phyloP scores from a whole-genome alignment of 352 stramenopile species.

The Elongisporangium anandrum region DNA sequence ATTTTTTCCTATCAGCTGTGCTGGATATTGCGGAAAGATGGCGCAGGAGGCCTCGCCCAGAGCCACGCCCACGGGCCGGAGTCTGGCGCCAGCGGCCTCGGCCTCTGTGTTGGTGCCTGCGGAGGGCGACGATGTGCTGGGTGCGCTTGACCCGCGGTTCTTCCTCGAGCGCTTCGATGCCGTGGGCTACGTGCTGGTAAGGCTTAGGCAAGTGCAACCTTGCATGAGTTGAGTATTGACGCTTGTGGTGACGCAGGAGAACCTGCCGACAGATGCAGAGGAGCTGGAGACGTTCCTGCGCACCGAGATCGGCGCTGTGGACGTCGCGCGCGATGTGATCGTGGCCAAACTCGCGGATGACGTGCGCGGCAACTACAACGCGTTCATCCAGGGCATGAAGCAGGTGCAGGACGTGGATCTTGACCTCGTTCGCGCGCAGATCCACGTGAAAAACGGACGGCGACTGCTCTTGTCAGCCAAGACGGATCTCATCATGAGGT shows the following conservation, averaged over 20 bases:
- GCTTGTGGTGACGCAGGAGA: conserved; percentile 31
- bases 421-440: conserved; percentile 77
- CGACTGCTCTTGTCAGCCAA: conserved; percentile 66
- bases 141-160: conserved; percentile 70
- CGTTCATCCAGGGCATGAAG: conserved; percentile 85
- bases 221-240: neutral
- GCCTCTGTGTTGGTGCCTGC: conserved; percentile 59
- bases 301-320: conserved; percentile 78
- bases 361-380: conserved; percentile 70
- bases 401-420: conserved; percentile 86
- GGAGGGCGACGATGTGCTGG: conserved; percentile 62
- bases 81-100: neutral
- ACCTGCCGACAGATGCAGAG: conserved; percentile 40
- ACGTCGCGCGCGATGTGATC: conserved; percentile 77
- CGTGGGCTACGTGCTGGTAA: conserved; percentile 61
- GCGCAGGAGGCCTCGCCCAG: neutral
- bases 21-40: neutral
- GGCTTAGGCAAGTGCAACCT: neutral
- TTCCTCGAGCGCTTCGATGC: conserved; percentile 81
- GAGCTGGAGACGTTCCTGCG: conserved; percentile 67
- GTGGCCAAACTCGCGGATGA: conserved; percentile 74
- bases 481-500: conserved; percentile 72
- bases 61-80: neutral
- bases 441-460: conserved; percentile 85
- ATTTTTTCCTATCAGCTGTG: neutral